Percentiles rank a stretch among this genome's conserved stretches.
Evolutionary conservation across 306 rosid genomes (phyloP).

Genomic region (Rosa multiflora): DNA sequence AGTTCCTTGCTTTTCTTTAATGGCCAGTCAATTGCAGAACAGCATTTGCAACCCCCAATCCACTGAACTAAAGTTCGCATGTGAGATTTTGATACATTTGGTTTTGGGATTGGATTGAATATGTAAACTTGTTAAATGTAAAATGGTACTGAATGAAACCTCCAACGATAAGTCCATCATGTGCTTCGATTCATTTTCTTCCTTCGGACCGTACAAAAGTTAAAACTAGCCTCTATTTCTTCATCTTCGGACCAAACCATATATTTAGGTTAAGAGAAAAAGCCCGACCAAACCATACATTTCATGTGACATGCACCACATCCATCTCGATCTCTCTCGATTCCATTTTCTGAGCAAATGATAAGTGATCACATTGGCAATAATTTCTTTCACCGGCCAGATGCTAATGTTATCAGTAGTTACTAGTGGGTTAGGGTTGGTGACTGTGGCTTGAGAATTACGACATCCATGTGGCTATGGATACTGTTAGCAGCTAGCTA

Average conservation of each 20-base stretch:
- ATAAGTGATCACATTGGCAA: not conserved
- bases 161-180: not conserved
- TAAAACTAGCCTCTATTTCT: not conserved
- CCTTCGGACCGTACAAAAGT: not conserved
- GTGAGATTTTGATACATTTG: not conserved
- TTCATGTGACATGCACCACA: not conserved
- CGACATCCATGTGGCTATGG: not conserved
- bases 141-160: too few species aligned
- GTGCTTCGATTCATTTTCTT: not conserved
- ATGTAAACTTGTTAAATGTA: not conserved
- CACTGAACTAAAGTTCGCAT: not conserved
- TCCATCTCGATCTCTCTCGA: not conserved
- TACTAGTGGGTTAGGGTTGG: not conserved
- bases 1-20: too few species aligned
- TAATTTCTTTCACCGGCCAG: not conserved
- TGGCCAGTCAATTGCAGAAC: not conserved
- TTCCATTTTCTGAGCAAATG: not conserved
- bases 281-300: not conserved
- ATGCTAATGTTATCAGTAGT: not conserved
- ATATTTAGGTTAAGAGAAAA: not conserved
- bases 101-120: not conserved
- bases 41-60: not conserved
- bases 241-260: not conserved
- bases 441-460: slow-evolving; percentile 1
- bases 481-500: not conserved